phyloP scores from a whole-genome alignment of 2,329 filamentous ascomycete genomes.

The Ophiognomonia clavigignenti-juglandacearum region DNA sequence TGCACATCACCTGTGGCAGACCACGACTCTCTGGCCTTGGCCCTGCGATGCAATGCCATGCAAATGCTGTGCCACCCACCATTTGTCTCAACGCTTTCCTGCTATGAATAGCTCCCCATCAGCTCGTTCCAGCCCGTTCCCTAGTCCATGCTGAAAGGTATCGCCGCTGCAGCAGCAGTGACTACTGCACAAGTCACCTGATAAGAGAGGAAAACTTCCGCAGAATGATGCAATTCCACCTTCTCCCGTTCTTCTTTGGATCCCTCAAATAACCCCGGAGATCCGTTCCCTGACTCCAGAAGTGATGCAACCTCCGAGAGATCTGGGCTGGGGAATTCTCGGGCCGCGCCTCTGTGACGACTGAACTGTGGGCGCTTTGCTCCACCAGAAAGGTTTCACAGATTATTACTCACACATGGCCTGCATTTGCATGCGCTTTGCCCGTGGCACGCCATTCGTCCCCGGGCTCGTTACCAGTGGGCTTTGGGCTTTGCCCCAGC shows the following conservation, averaged over 20 bases:
- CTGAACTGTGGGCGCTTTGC: constrained; percentile 5
- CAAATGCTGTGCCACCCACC: neutral
- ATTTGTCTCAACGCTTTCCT: neutral
- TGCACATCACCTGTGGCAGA: too few relatives aligned
- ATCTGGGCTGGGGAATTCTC: constrained; percentile 1
- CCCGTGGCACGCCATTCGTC: neutral
- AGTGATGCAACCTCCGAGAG: neutral
- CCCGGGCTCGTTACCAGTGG: neutral
- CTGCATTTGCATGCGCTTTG: neutral
- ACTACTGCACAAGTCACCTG: neutral
- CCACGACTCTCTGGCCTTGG: too few relatives aligned
- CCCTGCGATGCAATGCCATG: constrained; percentile 2
- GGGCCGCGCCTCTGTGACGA: constrained; percentile 8
- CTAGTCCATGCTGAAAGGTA: too few relatives aligned
- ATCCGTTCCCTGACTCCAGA: neutral
- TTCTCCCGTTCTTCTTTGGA: neutral
- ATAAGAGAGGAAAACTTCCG: neutral
- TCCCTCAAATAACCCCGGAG: neutral
- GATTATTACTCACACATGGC: constrained; percentile 11
- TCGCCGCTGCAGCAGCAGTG: neutral
- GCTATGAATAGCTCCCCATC: constrained; percentile 2
- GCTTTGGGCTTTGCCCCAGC: too few relatives aligned
- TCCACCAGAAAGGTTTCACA: constrained; percentile 1
- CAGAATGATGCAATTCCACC: neutral
- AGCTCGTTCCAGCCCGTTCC: too few relatives aligned